Conservation (phyloP, 345 rosid species). For the Salix dunnii region DNA sequence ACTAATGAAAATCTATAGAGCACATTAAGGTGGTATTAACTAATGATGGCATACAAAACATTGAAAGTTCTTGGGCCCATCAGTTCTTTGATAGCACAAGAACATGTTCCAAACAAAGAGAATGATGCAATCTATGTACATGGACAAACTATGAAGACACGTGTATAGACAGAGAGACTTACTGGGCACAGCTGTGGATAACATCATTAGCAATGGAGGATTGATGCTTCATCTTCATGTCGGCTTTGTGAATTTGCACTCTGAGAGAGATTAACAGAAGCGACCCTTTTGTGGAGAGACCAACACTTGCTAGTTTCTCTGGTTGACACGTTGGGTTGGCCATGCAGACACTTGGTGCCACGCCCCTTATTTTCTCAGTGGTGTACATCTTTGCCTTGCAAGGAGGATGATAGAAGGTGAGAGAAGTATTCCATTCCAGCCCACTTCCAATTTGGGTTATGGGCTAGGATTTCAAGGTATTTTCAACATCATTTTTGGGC, state of each 20-base stretch:
- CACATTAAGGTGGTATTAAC: too few relatives aligned
- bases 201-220: constrained; percentile 78
- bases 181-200: constrained; percentile 63
- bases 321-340: constrained; percentile 37
- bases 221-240: constrained; percentile 52
- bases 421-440: too few relatives aligned
- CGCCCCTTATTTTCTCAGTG: not conserved
- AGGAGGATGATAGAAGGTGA: too few relatives aligned
- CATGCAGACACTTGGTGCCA: constrained; percentile 39
- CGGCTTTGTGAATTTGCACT: too few relatives aligned
- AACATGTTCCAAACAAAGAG: not conserved
- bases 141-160: not conserved
- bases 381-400: not conserved
- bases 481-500: too few relatives aligned
- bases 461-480: too few relatives aligned
- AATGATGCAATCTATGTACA: not conserved
- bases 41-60: too few relatives aligned
- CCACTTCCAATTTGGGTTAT: too few relatives aligned
- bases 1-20: too few relatives aligned
- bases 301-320: not conserved
- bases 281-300: not conserved
- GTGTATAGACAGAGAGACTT: constrained; percentile 2
- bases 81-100: too few relatives aligned
- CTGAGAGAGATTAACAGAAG: not conserved
- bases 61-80: too few relatives aligned